Base-by-base conservation (phyloP, 208 protist genomes). In the Strigomonas culicis region DNA sequence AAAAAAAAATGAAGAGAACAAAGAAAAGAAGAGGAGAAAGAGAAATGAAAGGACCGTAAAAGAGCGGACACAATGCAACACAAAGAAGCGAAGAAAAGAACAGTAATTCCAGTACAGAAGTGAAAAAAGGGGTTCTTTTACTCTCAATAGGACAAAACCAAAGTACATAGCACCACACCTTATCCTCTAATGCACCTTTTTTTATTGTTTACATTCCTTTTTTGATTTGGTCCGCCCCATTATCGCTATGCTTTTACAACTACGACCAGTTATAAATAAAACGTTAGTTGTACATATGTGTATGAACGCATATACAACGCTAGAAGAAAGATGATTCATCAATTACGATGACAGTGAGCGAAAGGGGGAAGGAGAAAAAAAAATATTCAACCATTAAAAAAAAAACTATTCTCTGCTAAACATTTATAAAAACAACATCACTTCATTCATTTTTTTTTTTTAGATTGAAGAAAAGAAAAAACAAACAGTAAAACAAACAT, bases 371-470 rank as follows among this genome's bases (percentile, higher is more conserved):
- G 25, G 36, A 58, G 62, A 47, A 51, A 63, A 32, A 62, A 39
- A 62, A 66, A 61, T 47, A 66, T 44, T 2, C 56, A 22, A 22
- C n/a, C 32, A 21, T 17, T 31, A 4, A 60, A 19, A 57, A 39
- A 19, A 70, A 63, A 59, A 63, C 44, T n/a, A 43, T 60, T n/a
- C n/a, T 31, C 59, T 32, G 19, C 49, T 21, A 60, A 17, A 39
- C 25, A 30, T 30, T 6, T 21, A 21, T 53, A 30, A 19, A 53
- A 25, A 30, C 27, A 24, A 24, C 8, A 30, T 53, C 21, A 25
- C 21, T 10, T 53, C 6, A 24, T 53, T 53, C 27, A 30, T 53
- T 53, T 47, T 47, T 47, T 47, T 47, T 47, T 47, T 47, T 47
- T 21, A 47, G 41, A 55, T 27, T 13, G 41, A 21, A 47, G 41